Base-by-base conservation (phyloP, 139 green algal genomes). In the Micractinium conductrix region DNA sequence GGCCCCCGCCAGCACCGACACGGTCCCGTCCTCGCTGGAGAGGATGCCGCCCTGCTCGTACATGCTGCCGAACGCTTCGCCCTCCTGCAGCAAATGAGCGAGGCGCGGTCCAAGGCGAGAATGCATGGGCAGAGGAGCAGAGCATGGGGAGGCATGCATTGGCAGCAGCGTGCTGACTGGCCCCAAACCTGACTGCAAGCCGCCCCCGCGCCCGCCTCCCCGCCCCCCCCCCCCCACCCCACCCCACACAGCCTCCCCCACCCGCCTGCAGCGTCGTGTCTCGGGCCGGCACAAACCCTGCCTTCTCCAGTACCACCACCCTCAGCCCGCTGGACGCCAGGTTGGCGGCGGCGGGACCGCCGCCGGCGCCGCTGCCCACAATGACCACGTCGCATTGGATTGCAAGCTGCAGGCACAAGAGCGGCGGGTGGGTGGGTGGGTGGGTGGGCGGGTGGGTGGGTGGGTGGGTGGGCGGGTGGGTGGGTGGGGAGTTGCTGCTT, bases 231-330 rank as follows among this genome's bases (percentile, higher is more conserved):
- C n/a, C n/a, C n/a, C n/a, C n/a, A n/a, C n/a, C n/a, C n/a, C n/a
- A n/a, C n/a, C n/a, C n/a, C n/a, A n/a, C n/a, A n/a, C 4, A 28
- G 7, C 12, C 21, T 12, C 44, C 22, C 8, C 48, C 12, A 1
- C 67, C 21, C 14, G 30, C 72, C 65, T 91, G 62, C 28, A 79
- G 60, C 19, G 79, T 76, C 83, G 94, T 72, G 8, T 89, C 65
- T 0, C 43, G 42, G 17, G 81, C 87, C 1, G 76, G 55, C 40
- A 87, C 55, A 82, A 93, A 95, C 0, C 55, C 48, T 2, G 87
- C 88, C 79, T 95, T 96, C 79, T 96, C 93, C 55, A 96, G 78
- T 10, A 96, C 93, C 48, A 96, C 42, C 37, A 96, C 92, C 35
- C 68, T 70, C 28, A 92, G 75, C 22, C 90, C 90, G 22, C 89